A percentile compares a stretch with the other conserved stretches of the same genome.
Evolutionary conservation across 2,329 filamentous ascomycete genomes (phyloP).

Genomic region (Colletotrichum sp.): DNA sequence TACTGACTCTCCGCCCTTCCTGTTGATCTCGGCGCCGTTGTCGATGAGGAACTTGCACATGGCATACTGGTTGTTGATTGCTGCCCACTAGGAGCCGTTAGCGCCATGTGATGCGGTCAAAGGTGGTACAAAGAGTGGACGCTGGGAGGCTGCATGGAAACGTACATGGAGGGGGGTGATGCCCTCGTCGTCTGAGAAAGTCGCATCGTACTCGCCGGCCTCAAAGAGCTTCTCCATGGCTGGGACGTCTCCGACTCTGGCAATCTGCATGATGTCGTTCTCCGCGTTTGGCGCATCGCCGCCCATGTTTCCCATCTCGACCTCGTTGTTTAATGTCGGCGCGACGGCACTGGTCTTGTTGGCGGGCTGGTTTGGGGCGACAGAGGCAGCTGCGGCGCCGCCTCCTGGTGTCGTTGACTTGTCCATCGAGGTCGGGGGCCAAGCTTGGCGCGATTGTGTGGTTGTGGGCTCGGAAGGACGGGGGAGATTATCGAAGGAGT

Average conservation of each 20-base stretch:
- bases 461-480: neutral
- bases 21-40: conserved; percentile 87
- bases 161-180: conserved; percentile 94
- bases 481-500: neutral
- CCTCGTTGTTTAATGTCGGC: conserved; percentile 62
- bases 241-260: conserved; percentile 82
- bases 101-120: conserved; percentile 3
- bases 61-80: conserved; percentile 97
- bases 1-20: conserved; percentile 92
- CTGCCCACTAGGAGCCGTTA: conserved; percentile 77
- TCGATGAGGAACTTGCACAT: conserved; percentile 95
- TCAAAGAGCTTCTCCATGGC: conserved; percentile 92
- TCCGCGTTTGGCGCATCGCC: conserved; percentile 49
- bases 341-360: conserved; percentile 58
- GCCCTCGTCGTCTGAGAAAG: conserved; percentile 86
- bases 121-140: neutral
- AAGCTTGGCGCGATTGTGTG: neutral
- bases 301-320: conserved; percentile 59
- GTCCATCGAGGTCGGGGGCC: conserved; percentile 39
- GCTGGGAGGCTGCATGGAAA: conserved; percentile 20
- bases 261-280: conserved; percentile 94
- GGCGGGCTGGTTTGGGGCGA: conserved; percentile 58
- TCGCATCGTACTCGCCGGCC: conserved; percentile 79
- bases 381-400: conserved; percentile 41
- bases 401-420: conserved; percentile 40